Base-by-base conservation (phyloP, 352 stramenopile species). In the Phytophthora agathidicida region DNA sequence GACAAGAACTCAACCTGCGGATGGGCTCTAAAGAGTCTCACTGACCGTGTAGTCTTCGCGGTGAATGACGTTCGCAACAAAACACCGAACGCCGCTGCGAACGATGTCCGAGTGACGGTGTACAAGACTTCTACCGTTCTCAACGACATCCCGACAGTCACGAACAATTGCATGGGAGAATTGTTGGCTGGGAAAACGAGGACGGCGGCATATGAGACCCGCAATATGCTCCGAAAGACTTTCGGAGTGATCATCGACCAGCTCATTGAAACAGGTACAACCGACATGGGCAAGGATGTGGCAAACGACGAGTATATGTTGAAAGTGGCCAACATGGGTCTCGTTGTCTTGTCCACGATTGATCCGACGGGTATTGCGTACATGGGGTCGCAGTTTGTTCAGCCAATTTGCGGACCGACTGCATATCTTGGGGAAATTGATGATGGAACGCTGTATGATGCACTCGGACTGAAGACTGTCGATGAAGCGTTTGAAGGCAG, bases 301-400 rank as follows among this genome's bases (percentile, higher is more conserved):
- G 60, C 53, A 7, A 28, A 68, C 42, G 57, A 63, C 8, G 68
- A 73, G 35, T 82, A 76, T 27, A 55, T 66, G 36, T 45, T 75
- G 16, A 71, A 68, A 36, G 65, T 75, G 14, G 28, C 68, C 2
- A 60, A 77, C 20, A 58, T 77, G 26, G 71, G 68, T 7, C 45
- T 68, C 7, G 47, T 62, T 10, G 63, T 75, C 8, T 9, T 80
- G 28, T 55, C 71, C 2, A 56, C 47, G 7, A 65, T 80, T 33
- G 71, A 80, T 10, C 65, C 71, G 10, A 80, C 64, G 0, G 70
- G 70, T 3, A 65, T 80, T 26, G 70, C 55, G 3, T 60, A 71
- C 33, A 68, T 80, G 70, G 66, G 52, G 0, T 53, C 60, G 1
- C 58, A 75, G 30, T 80, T 72, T 23, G 55, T 80, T 1, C 66